Evolutionary conservation across 2,329 filamentous ascomycete species (phyloP).

Genomic region (Cladosporium sphaerospermum): DNA sequence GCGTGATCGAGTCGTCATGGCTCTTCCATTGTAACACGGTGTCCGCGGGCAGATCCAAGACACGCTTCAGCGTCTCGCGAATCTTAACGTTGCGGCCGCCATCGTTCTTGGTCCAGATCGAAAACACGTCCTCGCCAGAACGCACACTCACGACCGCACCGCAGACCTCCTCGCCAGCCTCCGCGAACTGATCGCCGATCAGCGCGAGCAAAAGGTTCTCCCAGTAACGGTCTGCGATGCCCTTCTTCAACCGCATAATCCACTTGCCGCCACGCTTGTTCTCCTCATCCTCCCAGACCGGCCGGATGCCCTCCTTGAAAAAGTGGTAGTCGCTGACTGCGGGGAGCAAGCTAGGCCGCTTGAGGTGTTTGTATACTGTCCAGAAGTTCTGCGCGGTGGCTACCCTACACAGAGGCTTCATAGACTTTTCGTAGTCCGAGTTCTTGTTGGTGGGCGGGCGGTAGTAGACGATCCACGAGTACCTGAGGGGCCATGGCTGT

Average conservation of each 20-base stretch:
- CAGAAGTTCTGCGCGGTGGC: slow-evolving; percentile 86
- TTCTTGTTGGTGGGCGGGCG: slow-evolving; percentile 94
- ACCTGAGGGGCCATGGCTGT: slow-evolving; percentile 56
- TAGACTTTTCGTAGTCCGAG: slow-evolving; percentile 96
- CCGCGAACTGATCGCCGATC: slow-evolving; percentile 87
- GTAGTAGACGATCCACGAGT: slow-evolving; percentile 96
- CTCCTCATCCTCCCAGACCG: slow-evolving; percentile 97
- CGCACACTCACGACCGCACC: slow-evolving; percentile 90
- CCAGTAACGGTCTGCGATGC: slow-evolving; percentile 93
- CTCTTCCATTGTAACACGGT: slow-evolving; percentile 93
- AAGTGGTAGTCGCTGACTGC: slow-evolving; percentile 96
- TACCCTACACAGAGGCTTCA: slow-evolving; percentile 77
- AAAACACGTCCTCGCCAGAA: slow-evolving; percentile 93
- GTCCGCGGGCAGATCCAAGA: slow-evolving; percentile 77
- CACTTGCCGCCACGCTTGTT: slow-evolving; percentile 96
- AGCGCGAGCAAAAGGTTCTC: slow-evolving; percentile 87
- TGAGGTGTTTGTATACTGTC: slow-evolving; percentile 80
- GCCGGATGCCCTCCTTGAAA: slow-evolving; percentile 92
- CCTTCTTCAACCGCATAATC: slow-evolving; percentile 95
- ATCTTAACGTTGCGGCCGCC: slow-evolving; percentile 94
- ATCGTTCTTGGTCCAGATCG: slow-evolving; percentile 93
- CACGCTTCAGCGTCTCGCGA: slow-evolving; percentile 90
- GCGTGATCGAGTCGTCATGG: slow-evolving; percentile 91
- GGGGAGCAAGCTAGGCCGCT: slow-evolving; percentile 78
- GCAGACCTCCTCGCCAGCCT: slow-evolving; percentile 89